A percentile compares a stretch with the other conserved stretches of the same genome.
Conservation (phyloP, 805 yeast species). For the Pichia sporocuriosa region DNA sequence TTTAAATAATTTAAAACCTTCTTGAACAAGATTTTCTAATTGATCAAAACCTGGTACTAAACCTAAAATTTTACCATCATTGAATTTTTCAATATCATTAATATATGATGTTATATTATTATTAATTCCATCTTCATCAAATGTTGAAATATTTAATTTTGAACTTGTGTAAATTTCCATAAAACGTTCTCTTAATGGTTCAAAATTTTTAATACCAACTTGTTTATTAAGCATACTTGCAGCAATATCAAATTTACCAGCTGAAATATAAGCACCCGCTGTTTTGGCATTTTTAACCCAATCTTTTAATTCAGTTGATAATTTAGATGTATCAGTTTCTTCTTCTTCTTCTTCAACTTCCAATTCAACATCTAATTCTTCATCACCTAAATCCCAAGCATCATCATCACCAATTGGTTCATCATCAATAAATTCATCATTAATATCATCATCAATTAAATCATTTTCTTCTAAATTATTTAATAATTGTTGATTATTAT, state of each 20-base stretch:
- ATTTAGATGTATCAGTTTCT: conserved; percentile 19
- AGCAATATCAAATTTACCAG: conserved; percentile 95
- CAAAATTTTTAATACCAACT: conserved; percentile 78
- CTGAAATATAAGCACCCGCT: conserved; percentile 90
- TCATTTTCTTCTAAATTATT: no score
- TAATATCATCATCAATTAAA: conserved; percentile 20
- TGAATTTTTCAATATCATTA: conserved; percentile 56
- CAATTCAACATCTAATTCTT: conserved; percentile 60
- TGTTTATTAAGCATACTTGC: conserved; percentile 89
- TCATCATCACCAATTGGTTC: conserved; percentile 51
- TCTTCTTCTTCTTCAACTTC: conserved; percentile 33
- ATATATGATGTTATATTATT: conserved; percentile 56
- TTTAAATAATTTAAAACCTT: conserved; percentile 78
- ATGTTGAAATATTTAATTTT: conserved; percentile 67
- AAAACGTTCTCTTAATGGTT: conserved; percentile 79
- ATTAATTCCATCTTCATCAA: conserved; percentile 53
- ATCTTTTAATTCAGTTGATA: conserved; percentile 54
- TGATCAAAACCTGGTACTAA: conserved; percentile 65
- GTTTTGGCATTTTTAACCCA: conserved; percentile 89
- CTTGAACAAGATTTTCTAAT: conserved; percentile 53
- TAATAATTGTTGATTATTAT: no score
- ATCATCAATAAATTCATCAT: conserved; percentile 27
- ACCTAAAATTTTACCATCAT: conserved; percentile 48
- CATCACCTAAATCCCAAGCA: conserved; percentile 81
- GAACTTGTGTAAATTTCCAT: conserved; percentile 77